Conservation (phyloP, 164 flowering plant species). For the Liquidambar formosana region DNA sequence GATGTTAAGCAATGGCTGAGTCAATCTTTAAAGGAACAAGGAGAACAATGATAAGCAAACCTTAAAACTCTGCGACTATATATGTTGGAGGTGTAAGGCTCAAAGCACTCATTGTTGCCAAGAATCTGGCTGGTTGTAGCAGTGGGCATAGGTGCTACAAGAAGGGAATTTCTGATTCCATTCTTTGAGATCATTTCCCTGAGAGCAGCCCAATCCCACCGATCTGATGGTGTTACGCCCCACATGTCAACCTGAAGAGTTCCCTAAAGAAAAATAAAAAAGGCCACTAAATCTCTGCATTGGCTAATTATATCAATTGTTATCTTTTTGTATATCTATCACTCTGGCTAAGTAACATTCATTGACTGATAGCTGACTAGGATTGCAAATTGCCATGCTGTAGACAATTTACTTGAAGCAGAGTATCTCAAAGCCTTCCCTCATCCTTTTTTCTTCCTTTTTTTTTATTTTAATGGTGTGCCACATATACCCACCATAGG, state of each 20-base stretch:
- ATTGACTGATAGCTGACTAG: too few species aligned
- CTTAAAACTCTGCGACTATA: constrained; percentile 93
- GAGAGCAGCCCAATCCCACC: constrained; percentile 87
- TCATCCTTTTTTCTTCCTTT: too few species aligned
- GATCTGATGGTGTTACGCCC: constrained; percentile 76
- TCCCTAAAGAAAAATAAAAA: constrained; percentile 46
- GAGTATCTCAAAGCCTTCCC: too few species aligned
- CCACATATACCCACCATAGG: too few species aligned
- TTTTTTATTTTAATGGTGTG: too few species aligned
- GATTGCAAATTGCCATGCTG: too few species aligned
- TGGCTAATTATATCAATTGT: too few species aligned
- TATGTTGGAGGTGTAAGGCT: constrained; percentile 96
- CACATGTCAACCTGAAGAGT: constrained; percentile 94
- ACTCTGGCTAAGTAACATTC: too few species aligned
- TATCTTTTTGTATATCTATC: too few species aligned
- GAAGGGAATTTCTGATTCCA: constrained; percentile 95
- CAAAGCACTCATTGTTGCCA: constrained; percentile 98
- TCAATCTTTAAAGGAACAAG: not conserved
- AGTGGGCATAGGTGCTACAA: constrained; percentile 97
- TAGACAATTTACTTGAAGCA: too few species aligned
- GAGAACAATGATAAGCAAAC: constrained; percentile 29
- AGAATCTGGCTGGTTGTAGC: constrained; percentile 99
- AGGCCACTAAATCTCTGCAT: too few species aligned
- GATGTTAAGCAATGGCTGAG: not conserved
- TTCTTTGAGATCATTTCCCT: constrained; percentile 57